Conservation (phyloP, 257 asterid species). For the Solanum sejunctum region DNA sequence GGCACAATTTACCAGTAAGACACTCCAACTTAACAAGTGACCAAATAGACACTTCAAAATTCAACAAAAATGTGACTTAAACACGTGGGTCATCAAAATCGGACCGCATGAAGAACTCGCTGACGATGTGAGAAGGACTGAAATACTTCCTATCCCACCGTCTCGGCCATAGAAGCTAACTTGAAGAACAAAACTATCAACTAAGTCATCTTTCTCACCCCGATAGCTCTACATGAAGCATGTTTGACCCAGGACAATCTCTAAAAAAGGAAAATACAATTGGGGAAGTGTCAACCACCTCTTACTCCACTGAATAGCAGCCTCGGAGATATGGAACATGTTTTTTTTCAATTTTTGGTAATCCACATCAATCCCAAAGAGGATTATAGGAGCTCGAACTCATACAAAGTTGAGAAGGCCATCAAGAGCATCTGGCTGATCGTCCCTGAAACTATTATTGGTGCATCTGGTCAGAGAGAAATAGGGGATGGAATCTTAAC, state of each 20-base stretch:
- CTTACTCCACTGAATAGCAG: background rate
- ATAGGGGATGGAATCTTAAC: background rate
- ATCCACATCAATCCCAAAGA: background rate
- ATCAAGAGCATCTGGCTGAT: background rate
- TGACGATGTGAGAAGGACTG: background rate
- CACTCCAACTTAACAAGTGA: background rate
- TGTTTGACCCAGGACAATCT: background rate
- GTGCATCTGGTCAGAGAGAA: background rate
- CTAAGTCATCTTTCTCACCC: background rate
- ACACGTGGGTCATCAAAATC: background rate
- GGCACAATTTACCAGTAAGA: background rate
- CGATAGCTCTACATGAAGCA: background rate
- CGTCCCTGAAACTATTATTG: background rate
- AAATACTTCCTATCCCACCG: background rate
- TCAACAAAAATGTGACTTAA: background rate
- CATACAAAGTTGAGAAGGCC: background rate
- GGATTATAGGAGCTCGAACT: background rate
- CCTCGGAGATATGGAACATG: background rate
- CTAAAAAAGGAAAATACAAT: background rate
- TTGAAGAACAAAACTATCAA: background rate
- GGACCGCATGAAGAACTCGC: background rate
- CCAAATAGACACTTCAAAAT: background rate
- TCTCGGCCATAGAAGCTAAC: background rate
- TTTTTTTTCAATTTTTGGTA: too few species aligned
- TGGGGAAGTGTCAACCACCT: background rate